Conservation (phyloP, 2,329 filamentous ascomycete species). For the Dothideomycetes sp. region DNA sequence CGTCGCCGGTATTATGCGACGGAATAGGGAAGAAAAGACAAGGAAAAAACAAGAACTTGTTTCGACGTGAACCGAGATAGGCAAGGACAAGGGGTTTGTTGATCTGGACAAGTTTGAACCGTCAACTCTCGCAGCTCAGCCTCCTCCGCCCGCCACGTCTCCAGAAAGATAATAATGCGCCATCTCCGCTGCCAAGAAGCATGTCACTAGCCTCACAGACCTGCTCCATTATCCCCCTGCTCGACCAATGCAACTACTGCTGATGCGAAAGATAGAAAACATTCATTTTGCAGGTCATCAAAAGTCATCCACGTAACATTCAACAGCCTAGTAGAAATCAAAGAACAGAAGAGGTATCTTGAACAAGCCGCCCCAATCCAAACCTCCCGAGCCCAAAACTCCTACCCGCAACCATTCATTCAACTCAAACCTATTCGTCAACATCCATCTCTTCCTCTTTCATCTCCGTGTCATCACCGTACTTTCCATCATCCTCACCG, state of each 20-base stretch:
- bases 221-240: neutral
- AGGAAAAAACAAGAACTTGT: neutral
- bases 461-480: constrained; percentile 1
- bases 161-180: neutral
- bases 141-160: constrained; percentile 2
- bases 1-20: neutral
- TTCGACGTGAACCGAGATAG: neutral
- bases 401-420: neutral
- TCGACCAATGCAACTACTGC: too few species aligned
- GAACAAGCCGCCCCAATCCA: constrained; percentile 1
- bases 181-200: neutral
- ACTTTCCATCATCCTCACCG: constrained; percentile 13
- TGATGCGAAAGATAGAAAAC: neutral
- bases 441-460: constrained; percentile 10
- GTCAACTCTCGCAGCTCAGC: constrained; percentile 1
- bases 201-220: neutral
- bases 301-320: too few species aligned
- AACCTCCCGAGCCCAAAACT: neutral
- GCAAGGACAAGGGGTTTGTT: constrained; percentile 9
- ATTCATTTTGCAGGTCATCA: too few species aligned
- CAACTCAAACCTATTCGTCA: constrained; percentile 2
- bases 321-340: too few species aligned
- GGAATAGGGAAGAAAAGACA: too few species aligned
- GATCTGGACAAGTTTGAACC: constrained; percentile 7
- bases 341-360: constrained; percentile 11